A percentile compares a stretch with the other conserved stretches of the same genome.
Conservation (phyloP, 2,329 filamentous ascomycete genomes). For the Epichloe gansuensis region DNA sequence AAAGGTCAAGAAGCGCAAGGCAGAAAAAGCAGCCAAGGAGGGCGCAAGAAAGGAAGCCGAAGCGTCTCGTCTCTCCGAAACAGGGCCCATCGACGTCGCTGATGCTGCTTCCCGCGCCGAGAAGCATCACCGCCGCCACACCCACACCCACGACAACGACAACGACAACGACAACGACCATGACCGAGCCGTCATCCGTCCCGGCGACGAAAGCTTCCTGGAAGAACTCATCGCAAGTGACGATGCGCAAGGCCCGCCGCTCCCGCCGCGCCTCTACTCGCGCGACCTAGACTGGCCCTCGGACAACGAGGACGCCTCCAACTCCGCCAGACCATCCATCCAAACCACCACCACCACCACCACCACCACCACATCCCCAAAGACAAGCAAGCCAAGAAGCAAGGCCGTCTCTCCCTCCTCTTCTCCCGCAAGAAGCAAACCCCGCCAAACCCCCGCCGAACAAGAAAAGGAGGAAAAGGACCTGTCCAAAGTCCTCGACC, state of each 20-base stretch:
- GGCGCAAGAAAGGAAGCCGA: slow-evolving; percentile 10
- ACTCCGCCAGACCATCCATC: slow-evolving; percentile 15
- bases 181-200: slow-evolving; percentile 34
- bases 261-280: slow-evolving; percentile 41
- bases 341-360: slow-evolving; percentile 13
- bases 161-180: slow-evolving; percentile 7
- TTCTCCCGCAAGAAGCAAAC: slow-evolving; percentile 30
- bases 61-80: slow-evolving; percentile 9
- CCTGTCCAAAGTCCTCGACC: slow-evolving; percentile 66
- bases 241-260: slow-evolving; percentile 35
- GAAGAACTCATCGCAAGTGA: slow-evolving; percentile 36
- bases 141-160: slow-evolving; percentile 8
- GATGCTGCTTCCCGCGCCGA: background rate
- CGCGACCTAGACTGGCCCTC: slow-evolving; percentile 38
- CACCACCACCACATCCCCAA: slow-evolving; percentile 14
- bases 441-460: slow-evolving; percentile 26
- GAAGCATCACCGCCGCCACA: slow-evolving; percentile 4
- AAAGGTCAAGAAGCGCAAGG: slow-evolving; percentile 50
- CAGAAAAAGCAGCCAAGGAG: slow-evolving; percentile 30
- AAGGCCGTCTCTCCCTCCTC: slow-evolving; percentile 23
- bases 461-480: slow-evolving; percentile 52
- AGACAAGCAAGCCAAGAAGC: slow-evolving; percentile 21
- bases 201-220: slow-evolving; percentile 47
- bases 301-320: slow-evolving; percentile 16
- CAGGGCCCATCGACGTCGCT: slow-evolving; percentile 3